Conservation (phyloP, 768 basidiomycete genomes). For the Podaxis carcinomalis region DNA sequence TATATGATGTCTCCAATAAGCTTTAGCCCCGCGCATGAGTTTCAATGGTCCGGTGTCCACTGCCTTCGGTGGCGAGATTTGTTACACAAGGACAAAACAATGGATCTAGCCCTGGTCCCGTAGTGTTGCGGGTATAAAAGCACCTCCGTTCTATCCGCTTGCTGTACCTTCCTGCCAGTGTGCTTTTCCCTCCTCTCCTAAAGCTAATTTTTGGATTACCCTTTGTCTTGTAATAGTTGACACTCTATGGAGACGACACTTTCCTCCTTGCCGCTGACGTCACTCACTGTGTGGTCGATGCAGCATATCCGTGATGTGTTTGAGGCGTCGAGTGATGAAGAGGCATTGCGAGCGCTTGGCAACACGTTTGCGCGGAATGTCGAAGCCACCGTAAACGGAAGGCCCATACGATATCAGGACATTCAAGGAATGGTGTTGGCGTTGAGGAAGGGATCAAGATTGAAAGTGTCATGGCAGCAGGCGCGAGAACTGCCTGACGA, state of each 20-base stretch:
- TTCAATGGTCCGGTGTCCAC: background rate
- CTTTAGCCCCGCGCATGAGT: background rate
- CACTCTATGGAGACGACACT: background rate
- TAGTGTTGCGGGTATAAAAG: background rate
- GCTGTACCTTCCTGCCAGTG: background rate
- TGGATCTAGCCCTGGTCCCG: background rate
- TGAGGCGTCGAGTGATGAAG: constrained; percentile 13
- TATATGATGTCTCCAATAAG: constrained; percentile 8
- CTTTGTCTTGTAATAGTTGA: background rate
- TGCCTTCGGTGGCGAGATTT: background rate
- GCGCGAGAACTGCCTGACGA: constrained; percentile 1
- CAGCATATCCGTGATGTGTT: constrained; percentile 11
- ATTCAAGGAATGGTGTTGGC: constrained; percentile 12
- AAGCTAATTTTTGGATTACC: background rate
- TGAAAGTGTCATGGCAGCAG: constrained; percentile 9
- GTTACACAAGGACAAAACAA: background rate
- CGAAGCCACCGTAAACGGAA: constrained; percentile 12
- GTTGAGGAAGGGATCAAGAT: constrained; percentile 6
- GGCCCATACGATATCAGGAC: constrained; percentile 1
- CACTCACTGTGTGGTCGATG: constrained; percentile 12
- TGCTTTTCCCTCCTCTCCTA: background rate
- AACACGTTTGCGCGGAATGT: constrained; percentile 6
- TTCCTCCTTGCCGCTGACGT: constrained; percentile 2
- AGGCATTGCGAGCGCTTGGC: constrained; percentile 8
- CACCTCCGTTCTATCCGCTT: background rate